Evolutionary conservation across 805 yeast genomes (phyloP).

Genomic region (Candida pseudofarinosa): DNA sequence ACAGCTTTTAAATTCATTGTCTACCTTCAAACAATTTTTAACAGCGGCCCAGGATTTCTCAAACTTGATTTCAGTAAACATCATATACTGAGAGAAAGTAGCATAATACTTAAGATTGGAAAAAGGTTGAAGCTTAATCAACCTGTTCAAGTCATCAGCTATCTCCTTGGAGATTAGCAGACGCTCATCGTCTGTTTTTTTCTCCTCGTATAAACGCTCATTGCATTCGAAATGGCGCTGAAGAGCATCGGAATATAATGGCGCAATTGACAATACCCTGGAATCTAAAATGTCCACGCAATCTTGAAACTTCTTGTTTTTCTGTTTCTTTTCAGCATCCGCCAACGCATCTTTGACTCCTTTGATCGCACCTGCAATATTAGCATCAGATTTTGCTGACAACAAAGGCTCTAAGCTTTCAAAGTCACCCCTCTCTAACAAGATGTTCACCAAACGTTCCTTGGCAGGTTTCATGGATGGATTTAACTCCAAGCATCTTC

Average conservation of each 20-base stretch:
- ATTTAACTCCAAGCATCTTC: constrained; percentile 40
- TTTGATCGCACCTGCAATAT: constrained; percentile 12
- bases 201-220: constrained; percentile 8
- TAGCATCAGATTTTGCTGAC: constrained; percentile 7
- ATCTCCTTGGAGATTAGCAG: constrained; percentile 13
- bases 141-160: constrained; percentile 20
- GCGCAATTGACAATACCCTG: constrained; percentile 32
- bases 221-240: constrained; percentile 26
- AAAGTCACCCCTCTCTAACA: constrained; percentile 50
- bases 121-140: constrained; percentile 26
- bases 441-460: constrained; percentile 44
- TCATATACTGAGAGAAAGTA: constrained; percentile 24
- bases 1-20: constrained; percentile 68
- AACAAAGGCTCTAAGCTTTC: constrained; percentile 20
- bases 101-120: constrained; percentile 21
- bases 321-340: constrained; percentile 10
- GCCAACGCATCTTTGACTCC: constrained; percentile 14
- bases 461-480: constrained; percentile 46
- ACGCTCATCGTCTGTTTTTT: constrained; percentile 3
- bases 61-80: constrained; percentile 50
- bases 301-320: constrained; percentile 6
- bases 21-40: constrained; percentile 68
- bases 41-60: constrained; percentile 49
- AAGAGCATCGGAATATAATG: constrained; percentile 37
- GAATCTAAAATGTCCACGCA: constrained; percentile 26